Percentiles rank a stretch among this genome's conserved stretches.
Evolutionary conservation across 2,329 filamentous ascomycete species (phyloP).

Genomic region (Alternaria dauci): DNA sequence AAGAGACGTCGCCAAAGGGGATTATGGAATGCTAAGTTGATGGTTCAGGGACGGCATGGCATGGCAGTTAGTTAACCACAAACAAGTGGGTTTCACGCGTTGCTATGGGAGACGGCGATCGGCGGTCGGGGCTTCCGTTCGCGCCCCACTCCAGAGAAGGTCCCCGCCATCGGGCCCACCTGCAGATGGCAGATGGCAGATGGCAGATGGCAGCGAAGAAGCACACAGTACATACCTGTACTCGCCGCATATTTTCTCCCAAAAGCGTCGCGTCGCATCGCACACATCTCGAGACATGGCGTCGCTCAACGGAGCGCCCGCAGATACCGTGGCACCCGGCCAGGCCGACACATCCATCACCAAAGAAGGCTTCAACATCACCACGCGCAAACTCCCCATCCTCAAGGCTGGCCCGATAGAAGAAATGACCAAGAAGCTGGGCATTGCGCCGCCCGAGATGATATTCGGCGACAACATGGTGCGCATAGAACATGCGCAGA

Average conservation of each 20-base stretch:
- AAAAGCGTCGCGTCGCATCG: not conserved
- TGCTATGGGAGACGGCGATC: conserved; percentile 23
- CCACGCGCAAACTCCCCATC: conserved; percentile 90
- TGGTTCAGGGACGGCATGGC: conserved; percentile 14
- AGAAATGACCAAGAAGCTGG: conserved; percentile 77
- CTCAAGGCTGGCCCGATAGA: conserved; percentile 92
- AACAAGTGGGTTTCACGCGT: conserved; percentile 24
- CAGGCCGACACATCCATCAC: conserved; percentile 48
- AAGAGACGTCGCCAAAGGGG: conserved; percentile 12
- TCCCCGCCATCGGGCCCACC: conserved; percentile 22
- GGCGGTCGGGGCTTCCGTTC: conserved; percentile 14
- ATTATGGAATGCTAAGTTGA: conserved; percentile 10
- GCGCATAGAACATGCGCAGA: conserved; percentile 73
- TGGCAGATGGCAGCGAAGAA: not conserved
- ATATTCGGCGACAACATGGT: conserved; percentile 97
- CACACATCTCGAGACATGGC: conserved; percentile 24
- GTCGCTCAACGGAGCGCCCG: conserved; percentile 43
- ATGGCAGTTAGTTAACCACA: conserved; percentile 18
- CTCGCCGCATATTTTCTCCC: not conserved
- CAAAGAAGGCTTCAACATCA: conserved; percentile 71
- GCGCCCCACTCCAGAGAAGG: conserved; percentile 6
- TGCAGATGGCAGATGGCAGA: conserved; percentile 5
- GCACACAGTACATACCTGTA: not conserved
- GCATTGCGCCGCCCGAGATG: conserved; percentile 95
- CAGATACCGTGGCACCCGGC: conserved; percentile 45